These are phyloP conservation scores for Spergularia azorica DNA, from an alignment of 179 eudicot species.

Conservation along the genomic window DNA sequence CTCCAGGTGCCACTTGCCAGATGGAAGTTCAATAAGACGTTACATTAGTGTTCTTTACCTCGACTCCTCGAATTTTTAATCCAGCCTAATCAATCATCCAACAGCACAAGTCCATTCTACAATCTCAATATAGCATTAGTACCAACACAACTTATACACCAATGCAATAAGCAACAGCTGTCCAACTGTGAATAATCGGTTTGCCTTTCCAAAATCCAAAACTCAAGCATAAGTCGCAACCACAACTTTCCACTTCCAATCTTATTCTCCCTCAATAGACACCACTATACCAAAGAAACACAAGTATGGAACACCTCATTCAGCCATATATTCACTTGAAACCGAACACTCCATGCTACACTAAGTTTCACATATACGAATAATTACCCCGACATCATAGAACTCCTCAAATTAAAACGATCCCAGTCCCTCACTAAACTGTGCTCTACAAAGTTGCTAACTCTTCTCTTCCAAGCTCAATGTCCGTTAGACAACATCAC, in stretches of 20 bases:
- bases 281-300: background rate
- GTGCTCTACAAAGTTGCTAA: background rate
- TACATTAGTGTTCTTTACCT: no score
- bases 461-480: background rate
- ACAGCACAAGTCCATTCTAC: no score
- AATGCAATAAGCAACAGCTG: no score
- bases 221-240: background rate
- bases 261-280: background rate
- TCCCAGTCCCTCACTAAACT: background rate
- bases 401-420: background rate
- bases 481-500: no score
- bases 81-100: no score
- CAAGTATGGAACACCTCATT: background rate
- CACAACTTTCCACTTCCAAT: background rate
- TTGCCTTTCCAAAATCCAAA: no score
- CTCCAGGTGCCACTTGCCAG: no score
- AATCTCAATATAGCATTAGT: no score
- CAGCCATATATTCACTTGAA: background rate
- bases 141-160: no score
- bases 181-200: no score
- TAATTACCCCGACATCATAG: background rate
- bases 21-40: no score
- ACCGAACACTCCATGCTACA: background rate
- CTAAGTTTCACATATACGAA: background rate
- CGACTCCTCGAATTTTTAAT: no score